phyloP scores from a whole-genome alignment of 495 filamentous ascomycete genomes.

The Jackrogersella multiformis region DNA sequence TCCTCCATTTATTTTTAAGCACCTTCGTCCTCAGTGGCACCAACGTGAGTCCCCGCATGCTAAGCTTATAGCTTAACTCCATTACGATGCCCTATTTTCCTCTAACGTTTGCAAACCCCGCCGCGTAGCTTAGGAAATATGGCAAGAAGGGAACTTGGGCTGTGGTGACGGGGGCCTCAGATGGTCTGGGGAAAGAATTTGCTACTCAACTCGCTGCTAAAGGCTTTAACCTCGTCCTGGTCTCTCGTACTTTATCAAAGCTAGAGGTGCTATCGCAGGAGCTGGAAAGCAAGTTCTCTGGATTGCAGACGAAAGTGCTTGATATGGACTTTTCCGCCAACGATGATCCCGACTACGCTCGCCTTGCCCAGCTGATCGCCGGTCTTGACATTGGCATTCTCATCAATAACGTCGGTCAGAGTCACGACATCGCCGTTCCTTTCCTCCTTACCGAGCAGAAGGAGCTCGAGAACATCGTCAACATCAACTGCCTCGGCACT shows the following conservation, averaged over 20 bases:
- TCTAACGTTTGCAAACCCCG: conserved; percentile 11
- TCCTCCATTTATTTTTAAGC: conserved; percentile 72
- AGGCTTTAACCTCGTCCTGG: conserved; percentile 91
- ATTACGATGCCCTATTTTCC: not conserved
- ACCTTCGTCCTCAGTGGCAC: conserved; percentile 77
- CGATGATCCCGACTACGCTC: conserved; percentile 77
- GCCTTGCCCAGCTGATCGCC: conserved; percentile 70
- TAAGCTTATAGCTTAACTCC: not conserved
- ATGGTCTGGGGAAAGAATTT: conserved; percentile 97
- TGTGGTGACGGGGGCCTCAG: conserved; percentile 92
- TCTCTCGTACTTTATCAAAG: conserved; percentile 93
- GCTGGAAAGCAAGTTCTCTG: conserved; percentile 71
- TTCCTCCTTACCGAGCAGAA: conserved; percentile 80
- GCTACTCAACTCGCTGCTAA: conserved; percentile 87
- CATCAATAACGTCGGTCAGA: conserved; percentile 97
- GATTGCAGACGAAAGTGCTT: conserved; percentile 74
- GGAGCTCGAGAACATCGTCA: conserved; percentile 90
- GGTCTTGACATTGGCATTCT: conserved; percentile 85
- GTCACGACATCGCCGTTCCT: conserved; percentile 89
- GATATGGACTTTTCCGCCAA: conserved; percentile 92
- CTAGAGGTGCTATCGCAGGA: conserved; percentile 79
- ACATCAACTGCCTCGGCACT: conserved; percentile 91
- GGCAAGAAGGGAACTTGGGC: conserved; percentile 94
- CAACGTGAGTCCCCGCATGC: conserved; percentile 54
- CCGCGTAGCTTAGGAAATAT: conserved; percentile 80